Percentiles rank a stretch among this genome's conserved stretches.
phyloP scores from a whole-genome alignment of 257 asterid species.

The Ophiorrhiza pumila region DNA sequence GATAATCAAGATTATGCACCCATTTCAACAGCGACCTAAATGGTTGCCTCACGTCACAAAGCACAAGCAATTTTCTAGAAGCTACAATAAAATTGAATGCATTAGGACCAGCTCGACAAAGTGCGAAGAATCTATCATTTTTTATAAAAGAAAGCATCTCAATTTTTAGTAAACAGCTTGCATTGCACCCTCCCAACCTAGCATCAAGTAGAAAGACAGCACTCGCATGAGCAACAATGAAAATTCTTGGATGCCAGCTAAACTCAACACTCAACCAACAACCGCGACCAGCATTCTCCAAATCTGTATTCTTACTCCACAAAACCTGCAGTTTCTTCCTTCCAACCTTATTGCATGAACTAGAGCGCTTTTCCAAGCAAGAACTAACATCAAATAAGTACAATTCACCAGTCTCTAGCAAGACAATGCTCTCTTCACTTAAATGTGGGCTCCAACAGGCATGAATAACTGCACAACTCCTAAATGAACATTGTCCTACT shows the following conservation, averaged over 20 bases:
- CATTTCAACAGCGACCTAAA: slow-evolving; percentile 55
- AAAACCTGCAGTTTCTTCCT: slow-evolving; percentile 33
- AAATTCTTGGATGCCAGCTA: slow-evolving; percentile 69
- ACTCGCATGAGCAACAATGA: slow-evolving; percentile 49
- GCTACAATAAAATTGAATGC: slow-evolving; percentile 50
- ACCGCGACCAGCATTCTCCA: slow-evolving; percentile 21
- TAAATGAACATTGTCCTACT: slow-evolving; percentile 46
- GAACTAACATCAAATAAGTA: slow-evolving; percentile 60
- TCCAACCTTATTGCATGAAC: slow-evolving; percentile 19
- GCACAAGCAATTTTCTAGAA: slow-evolving; percentile 47
- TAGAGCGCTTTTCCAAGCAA: slow-evolving; percentile 15
- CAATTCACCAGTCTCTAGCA: no score
- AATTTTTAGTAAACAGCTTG: slow-evolving; percentile 53
- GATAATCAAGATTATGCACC: slow-evolving; percentile 57
- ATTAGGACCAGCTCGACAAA: slow-evolving; percentile 49
- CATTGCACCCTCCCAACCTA: slow-evolving; percentile 35
- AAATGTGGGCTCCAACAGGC: slow-evolving; percentile 87
- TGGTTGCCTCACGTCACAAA: slow-evolving; percentile 66
- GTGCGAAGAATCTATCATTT: slow-evolving; percentile 53
- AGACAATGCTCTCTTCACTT: no score
- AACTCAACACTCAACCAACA: slow-evolving; percentile 66
- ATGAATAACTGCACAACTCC: slow-evolving; percentile 42
- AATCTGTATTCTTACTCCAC: slow-evolving; percentile 31
- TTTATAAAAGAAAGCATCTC: slow-evolving; percentile 36
- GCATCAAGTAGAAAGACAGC: slow-evolving; percentile 64